phyloP scores from a whole-genome alignment of 768 basidiomycete species.

The Bullera alba region DNA sequence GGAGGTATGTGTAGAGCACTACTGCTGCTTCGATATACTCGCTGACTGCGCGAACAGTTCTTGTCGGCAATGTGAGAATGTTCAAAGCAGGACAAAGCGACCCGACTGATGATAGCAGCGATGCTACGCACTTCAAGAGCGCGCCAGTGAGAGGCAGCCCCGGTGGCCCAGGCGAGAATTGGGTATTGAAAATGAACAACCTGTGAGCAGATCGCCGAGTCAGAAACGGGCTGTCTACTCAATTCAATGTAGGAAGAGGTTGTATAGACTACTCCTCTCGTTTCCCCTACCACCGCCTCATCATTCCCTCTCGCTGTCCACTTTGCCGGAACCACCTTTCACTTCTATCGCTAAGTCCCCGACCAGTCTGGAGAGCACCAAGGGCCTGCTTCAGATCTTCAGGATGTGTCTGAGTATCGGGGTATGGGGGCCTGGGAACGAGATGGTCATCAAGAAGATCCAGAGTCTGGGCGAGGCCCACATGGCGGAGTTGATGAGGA shows the following conservation, averaged over 20 bases:
- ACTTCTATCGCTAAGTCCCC: constrained; percentile 76
- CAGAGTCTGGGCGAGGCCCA: constrained; percentile 72
- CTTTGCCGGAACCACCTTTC: constrained; percentile 78
- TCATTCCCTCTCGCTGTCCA: constrained; percentile 18
- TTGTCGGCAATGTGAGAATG: constrained; percentile 23
- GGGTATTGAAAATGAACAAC: constrained; percentile 37
- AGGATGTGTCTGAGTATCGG: constrained; percentile 75
- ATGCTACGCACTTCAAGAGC: constrained; percentile 35
- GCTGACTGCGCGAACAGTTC: constrained; percentile 7
- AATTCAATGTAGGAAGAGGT: constrained; percentile 24
- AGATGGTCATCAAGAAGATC: constrained; percentile 81
- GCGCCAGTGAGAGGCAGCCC: constrained; percentile 5
- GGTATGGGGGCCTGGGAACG: constrained; percentile 81
- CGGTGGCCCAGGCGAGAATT: constrained; percentile 25
- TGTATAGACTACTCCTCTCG: constrained; percentile 35
- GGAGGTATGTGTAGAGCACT: constrained; percentile 22
- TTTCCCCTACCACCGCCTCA: constrained; percentile 30
- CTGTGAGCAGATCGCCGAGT: constrained; percentile 13
- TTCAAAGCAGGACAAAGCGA: background rate
- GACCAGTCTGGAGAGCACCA: constrained; percentile 47
- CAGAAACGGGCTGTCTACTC: background rate
- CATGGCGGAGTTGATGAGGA: constrained; percentile 85
- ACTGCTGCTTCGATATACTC: background rate
- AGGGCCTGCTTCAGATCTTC: constrained; percentile 66
- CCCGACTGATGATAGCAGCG: constrained; percentile 12